Percentiles rank a stretch among this genome's conserved stretches.
phyloP scores from a whole-genome alignment of 2,329 filamentous ascomycete species.

The Fusarium coicis region DNA sequence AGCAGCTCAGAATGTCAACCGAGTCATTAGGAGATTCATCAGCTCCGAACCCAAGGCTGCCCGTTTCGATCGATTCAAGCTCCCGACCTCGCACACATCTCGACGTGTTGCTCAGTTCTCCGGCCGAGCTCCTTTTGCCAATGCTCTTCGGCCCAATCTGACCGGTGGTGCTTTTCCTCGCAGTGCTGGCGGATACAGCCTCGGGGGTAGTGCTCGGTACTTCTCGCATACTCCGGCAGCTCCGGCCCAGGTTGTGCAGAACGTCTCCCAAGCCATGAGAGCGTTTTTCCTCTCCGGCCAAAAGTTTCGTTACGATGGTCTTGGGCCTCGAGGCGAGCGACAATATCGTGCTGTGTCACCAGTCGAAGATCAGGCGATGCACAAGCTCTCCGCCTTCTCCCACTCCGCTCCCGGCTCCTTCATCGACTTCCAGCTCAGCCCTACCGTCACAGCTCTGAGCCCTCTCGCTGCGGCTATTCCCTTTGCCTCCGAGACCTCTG shows the following conservation, averaged over 20 bases:
- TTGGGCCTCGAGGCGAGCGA: conserved; percentile 78
- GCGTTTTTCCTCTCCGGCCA: conserved; percentile 93
- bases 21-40: conserved; percentile 62
- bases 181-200: conserved; percentile 87
- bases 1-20: conserved; percentile 56
- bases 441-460: conserved; percentile 88
- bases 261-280: conserved; percentile 92
- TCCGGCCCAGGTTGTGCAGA: conserved; percentile 90
- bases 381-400: conserved; percentile 71
- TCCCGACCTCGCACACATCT: conserved; percentile 61
- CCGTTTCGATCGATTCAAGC: conserved; percentile 60
- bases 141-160: conserved; percentile 88
- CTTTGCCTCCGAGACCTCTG: conserved; percentile 55
- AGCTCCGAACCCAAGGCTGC: conserved; percentile 53
- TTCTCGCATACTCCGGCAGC: conserved; percentile 90
- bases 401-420: conserved; percentile 76
- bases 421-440: conserved; percentile 88
- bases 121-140: conserved; percentile 85
- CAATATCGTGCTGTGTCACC: conserved; percentile 81
- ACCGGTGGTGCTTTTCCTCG: conserved; percentile 87
- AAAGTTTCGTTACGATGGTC: conserved; percentile 86
- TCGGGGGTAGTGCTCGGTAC: conserved; percentile 80
- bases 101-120: conserved; percentile 70
- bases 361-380: conserved; percentile 77
- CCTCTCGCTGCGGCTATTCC: conserved; percentile 71